Base-by-base conservation (phyloP, 495 filamentous ascomycete genomes). In the Entonaema liquescens region DNA sequence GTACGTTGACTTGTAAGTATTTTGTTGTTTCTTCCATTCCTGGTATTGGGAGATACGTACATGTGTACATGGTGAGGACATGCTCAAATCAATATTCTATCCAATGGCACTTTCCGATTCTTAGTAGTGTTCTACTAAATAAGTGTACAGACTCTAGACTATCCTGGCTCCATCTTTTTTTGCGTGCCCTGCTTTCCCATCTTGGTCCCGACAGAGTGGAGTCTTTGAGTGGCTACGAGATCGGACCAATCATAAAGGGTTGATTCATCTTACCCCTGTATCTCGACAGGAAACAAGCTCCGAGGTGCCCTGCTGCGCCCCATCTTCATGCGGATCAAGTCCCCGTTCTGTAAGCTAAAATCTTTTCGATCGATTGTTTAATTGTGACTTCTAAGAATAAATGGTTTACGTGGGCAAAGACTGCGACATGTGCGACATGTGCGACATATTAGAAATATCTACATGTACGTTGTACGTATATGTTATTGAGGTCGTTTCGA, bases 281-380 rank as follows among this genome's bases (percentile, higher is more conserved):
- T n/a, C n/a, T n/a, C 21, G 6, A 52, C 49, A 68, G 69, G 64
- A 72, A 72, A 67, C 64, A 72, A 72, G 64, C 60, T 68, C 69
- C 59, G 62, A 63, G 40, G 28, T 25, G 44, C 35, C 55, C 54
- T 47, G 58, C 62, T 66, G 33, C 29, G 15, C 56, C 61, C 68
- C 67, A 61, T 56, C 44, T 53, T 38, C 42, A 28, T 25, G 49
- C 42, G 35, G 13, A 26, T 25, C 63, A 23, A 19, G 42, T 59
- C 59, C 47, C 52, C 42, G 42, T 26, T 40, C 42, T 57, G 17
- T 4, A 47, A 47, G 17, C 42, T 47, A 47, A 5, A 23, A 47
- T 47, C 42, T 53, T 23, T 21, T 59, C 28, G 54, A 53, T 59
- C 53, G 60, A 52, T 68, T 53, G 8, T n/a, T 28, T 29, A 28